A percentile compares a stretch with the other conserved stretches of the same genome.
Evolutionary conservation across 208 protist species (phyloP).

Genomic region (Endotrypanum monterogeii): DNA sequence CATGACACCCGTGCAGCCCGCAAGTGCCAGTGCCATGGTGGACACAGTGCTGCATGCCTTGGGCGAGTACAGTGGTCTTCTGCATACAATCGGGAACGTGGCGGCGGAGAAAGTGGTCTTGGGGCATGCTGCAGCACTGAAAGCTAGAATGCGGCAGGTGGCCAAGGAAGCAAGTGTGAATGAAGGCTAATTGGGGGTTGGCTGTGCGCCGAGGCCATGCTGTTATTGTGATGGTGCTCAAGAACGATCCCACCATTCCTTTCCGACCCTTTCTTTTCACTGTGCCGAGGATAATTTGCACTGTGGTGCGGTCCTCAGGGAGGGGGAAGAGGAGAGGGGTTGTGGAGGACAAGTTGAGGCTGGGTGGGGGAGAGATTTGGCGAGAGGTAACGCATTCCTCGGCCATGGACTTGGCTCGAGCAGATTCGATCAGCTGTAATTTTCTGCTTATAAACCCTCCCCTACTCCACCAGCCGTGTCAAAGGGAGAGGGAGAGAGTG

Average conservation of each 20-base stretch:
- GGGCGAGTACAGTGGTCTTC: constrained; percentile 56
- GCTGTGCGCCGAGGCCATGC: background rate
- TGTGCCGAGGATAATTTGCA: background rate
- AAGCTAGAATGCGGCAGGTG: constrained; percentile 22
- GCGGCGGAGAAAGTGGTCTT: constrained; percentile 41
- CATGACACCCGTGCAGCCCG: background rate
- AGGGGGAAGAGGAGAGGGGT: no score
- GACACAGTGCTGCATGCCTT: constrained; percentile 50
- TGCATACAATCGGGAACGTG: constrained; percentile 63
- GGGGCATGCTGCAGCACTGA: constrained; percentile 47
- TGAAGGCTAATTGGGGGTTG: background rate
- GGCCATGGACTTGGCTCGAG: no score
- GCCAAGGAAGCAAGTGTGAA: background rate
- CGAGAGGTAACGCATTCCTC: no score
- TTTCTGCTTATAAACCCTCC: background rate
- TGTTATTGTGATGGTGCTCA: background rate
- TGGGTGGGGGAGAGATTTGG: no score
- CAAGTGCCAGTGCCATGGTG: constrained; percentile 3
- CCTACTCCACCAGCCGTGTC: background rate
- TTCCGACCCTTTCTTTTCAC: background rate
- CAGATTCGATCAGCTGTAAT: no score
- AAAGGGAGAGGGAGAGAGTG: background rate
- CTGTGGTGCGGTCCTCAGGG: background rate
- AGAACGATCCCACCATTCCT: no score
- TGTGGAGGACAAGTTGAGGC: no score